A percentile compares a stretch with the other conserved stretches of the same genome.
These are phyloP conservation scores for Aspergillus novofumigatus DNA, from an alignment of 2,329 filamentous ascomycete species.

Conservation along the genomic window DNA sequence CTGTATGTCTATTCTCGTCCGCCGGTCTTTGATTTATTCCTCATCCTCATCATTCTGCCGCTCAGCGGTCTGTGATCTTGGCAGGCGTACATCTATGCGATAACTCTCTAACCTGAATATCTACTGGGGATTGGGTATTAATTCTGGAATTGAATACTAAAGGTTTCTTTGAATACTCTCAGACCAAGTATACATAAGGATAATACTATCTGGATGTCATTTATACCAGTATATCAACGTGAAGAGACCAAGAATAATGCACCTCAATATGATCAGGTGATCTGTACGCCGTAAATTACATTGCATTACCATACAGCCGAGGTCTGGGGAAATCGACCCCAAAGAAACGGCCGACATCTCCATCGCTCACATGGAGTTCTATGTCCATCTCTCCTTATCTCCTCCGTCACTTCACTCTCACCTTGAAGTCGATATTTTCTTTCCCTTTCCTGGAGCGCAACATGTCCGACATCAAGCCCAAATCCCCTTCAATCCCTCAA, in stretches of 20 bases:
- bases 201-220: no score
- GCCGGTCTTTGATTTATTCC: not conserved
- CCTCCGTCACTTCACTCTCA: not conserved
- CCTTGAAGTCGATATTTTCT: not conserved
- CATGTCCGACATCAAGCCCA: slow-evolving; percentile 35
- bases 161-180: no score
- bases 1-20: not conserved
- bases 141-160: no score
- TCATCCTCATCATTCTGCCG: not conserved
- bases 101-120: not conserved
- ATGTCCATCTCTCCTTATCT: slow-evolving; percentile 5
- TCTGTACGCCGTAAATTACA: not conserved
- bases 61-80: not conserved
- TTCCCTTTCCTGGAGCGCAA: not conserved
- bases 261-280: not conserved
- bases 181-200: no score
- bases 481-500: slow-evolving; percentile 33
- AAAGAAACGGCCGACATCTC: not conserved
- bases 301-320: slow-evolving; percentile 14
- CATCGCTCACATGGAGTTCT: slow-evolving; percentile 5
- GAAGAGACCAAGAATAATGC: no score
- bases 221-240: not conserved
- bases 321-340: slow-evolving; percentile 5
- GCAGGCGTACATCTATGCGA: not conserved
- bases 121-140: no score